phyloP scores from a whole-genome alignment of 2,329 filamentous ascomycete genomes.

The Fusarium irregulare region DNA sequence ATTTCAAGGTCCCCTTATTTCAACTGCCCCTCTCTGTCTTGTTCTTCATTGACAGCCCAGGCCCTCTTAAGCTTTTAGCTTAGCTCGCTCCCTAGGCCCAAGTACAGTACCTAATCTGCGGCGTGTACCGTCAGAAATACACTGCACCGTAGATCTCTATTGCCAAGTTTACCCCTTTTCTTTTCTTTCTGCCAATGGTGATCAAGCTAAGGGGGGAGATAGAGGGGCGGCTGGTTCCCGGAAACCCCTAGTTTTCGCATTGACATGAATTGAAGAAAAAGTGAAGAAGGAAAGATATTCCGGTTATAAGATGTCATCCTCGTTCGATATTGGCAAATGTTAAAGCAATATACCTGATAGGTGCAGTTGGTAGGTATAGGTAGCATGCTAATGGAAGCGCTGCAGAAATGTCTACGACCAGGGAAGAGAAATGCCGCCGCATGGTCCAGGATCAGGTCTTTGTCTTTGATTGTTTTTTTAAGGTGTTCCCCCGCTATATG shows the following conservation, averaged over 20 bases:
- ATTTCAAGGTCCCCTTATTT: conserved; percentile 16
- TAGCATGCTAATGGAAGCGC: not conserved
- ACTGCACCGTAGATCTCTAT: conserved; percentile 33
- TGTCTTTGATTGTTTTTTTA: not conserved
- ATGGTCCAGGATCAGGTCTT: conserved; percentile 13
- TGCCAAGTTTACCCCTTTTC: conserved; percentile 33
- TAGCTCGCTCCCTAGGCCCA: conserved; percentile 2
- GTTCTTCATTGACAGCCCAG: conserved; percentile 21
- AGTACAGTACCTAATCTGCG: conserved; percentile 32
- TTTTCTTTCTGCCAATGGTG: conserved; percentile 17
- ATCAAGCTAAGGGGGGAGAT: not conserved
- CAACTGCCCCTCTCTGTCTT: conserved; percentile 29
- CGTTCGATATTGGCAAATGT: conserved; percentile 11
- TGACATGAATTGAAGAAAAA: not conserved
- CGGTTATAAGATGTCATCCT: conserved; percentile 18
- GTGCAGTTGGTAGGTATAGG: no score
- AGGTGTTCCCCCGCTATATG: conserved; percentile 20
- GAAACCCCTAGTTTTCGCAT: conserved; percentile 33
- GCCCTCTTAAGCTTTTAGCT: conserved; percentile 34
- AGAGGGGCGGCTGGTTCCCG: conserved; percentile 37
- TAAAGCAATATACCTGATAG: not conserved
- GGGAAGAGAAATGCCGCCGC: conserved; percentile 22
- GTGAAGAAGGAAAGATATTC: not conserved
- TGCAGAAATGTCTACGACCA: not conserved
- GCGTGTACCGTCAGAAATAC: conserved; percentile 16